These are phyloP conservation scores for Lachancea thermotolerans DNA, from an alignment of 805 yeast genomes.

Conservation along the genomic window DNA sequence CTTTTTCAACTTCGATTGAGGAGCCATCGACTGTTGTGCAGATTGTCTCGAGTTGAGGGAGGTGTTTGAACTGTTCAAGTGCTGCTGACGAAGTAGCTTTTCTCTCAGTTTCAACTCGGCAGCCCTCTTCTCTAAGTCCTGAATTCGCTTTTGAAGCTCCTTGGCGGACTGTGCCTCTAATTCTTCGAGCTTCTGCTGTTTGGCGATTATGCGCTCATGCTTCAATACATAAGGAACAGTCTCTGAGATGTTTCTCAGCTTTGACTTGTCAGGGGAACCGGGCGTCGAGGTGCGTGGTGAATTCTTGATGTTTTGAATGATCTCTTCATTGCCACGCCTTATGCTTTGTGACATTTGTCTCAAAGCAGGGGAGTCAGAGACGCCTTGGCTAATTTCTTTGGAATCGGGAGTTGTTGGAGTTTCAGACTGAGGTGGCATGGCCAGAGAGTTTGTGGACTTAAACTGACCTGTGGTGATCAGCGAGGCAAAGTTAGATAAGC, in stretches of 20 bases:
- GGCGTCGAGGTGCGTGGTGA: slow-evolving; percentile 29
- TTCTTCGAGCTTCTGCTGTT: slow-evolving; percentile 73
- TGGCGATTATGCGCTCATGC: slow-evolving; percentile 66
- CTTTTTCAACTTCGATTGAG: slow-evolving; percentile 33
- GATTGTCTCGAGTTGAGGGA: slow-evolving; percentile 15
- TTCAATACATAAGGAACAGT: slow-evolving; percentile 79
- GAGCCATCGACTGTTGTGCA: slow-evolving; percentile 8
- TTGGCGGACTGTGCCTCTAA: slow-evolving; percentile 71
- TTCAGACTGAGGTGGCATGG: slow-evolving; percentile 17
- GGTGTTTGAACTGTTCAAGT: slow-evolving; percentile 13
- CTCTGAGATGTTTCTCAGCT: slow-evolving; percentile 70
- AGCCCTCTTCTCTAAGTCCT: slow-evolving; percentile 67
- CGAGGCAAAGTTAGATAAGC: slow-evolving; percentile 32
- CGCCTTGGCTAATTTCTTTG: slow-evolving; percentile 8
- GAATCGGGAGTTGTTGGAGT: slow-evolving; percentile 22
- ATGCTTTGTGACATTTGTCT: slow-evolving; percentile 33
- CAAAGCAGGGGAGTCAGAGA: slow-evolving; percentile 31
- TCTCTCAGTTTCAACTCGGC: slow-evolving; percentile 65
- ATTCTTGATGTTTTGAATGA: slow-evolving; percentile 32
- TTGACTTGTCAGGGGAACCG: slow-evolving; percentile 43
- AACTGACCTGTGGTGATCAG: slow-evolving; percentile 31
- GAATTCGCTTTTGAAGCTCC: slow-evolving; percentile 68
- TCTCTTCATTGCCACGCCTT: slow-evolving; percentile 34
- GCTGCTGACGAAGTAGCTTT: slow-evolving; percentile 35
- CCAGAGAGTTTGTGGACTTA: slow-evolving; percentile 27